phyloP scores from a whole-genome alignment of 176 grass and related monocot species.

The Guadua angustifolia region DNA sequence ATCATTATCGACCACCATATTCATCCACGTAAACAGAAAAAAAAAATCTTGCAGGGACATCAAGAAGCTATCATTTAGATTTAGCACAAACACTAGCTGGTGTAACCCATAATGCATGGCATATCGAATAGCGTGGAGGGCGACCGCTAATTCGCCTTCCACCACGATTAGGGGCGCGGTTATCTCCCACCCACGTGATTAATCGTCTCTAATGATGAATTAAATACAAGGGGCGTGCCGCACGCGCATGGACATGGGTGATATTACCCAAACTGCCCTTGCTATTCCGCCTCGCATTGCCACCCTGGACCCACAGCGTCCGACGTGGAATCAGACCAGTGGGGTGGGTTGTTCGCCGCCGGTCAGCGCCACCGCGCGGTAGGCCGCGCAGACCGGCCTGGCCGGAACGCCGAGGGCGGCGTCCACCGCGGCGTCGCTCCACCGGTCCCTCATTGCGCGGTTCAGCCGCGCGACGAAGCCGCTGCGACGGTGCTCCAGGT shows the following conservation, averaged over 20 bases:
- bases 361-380: background rate
- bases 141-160: background rate
- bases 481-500: conserved; percentile 49
- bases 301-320: conserved; percentile 36
- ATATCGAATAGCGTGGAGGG: conserved; percentile 5
- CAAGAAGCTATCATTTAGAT: background rate
- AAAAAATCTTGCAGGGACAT: background rate
- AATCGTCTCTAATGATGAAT: background rate
- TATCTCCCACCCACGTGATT: background rate
- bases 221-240: conserved; percentile 4
- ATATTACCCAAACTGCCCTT: conserved; percentile 18
- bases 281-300: conserved; percentile 2
- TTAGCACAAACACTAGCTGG: background rate
- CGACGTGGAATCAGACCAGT: conserved; percentile 23
- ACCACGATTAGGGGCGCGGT: background rate
- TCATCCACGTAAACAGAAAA: background rate
- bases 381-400: conserved; percentile 35
- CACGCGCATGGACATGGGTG: background rate
- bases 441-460: conserved; percentile 67
- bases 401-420: conserved; percentile 52
- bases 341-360: background rate
- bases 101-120: background rate
- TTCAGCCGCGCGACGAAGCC: conserved; percentile 78
- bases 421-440: conserved; percentile 57
- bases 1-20: conserved; percentile 7